A percentile compares a stretch with the other conserved stretches of the same genome.
Conservation (phyloP, 305 asterid species). For the Withania somnifera region DNA sequence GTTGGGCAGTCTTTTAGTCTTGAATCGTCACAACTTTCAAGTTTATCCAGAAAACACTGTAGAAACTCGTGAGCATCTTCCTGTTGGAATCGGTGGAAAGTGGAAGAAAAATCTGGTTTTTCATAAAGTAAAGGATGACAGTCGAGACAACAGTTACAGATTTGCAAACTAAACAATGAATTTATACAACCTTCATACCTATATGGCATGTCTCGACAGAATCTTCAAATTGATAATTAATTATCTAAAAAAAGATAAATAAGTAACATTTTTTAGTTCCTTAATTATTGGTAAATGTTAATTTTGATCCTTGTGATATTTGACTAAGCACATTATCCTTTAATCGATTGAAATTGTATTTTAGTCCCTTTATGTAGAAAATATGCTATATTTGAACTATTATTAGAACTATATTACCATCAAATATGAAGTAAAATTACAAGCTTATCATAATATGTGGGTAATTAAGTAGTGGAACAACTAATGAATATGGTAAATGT, state of each 20-base stretch:
- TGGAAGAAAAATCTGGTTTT: constrained; percentile 64
- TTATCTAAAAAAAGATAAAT: not conserved
- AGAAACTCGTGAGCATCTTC: constrained; percentile 97
- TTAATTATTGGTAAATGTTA: not conserved
- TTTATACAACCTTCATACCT: not conserved
- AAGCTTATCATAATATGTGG: not conserved
- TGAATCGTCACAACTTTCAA: constrained; percentile 33
- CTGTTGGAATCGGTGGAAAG: constrained; percentile 60
- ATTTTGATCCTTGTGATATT: not conserved
- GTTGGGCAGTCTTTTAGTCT: constrained; percentile 6
- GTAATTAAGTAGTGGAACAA: not conserved
- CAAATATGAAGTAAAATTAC: not conserved
- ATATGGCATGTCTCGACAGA: not conserved
- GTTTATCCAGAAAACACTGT: constrained; percentile 78
- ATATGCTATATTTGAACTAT: not conserved
- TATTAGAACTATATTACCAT: not conserved
- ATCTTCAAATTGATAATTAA: not conserved
- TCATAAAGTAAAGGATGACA: constrained; percentile 35
- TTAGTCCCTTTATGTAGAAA: not conserved
- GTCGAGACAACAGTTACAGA: not conserved
- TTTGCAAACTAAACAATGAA: not conserved
- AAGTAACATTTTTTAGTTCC: not conserved
- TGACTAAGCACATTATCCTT: not conserved
- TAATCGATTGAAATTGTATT: not conserved
- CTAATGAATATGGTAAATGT: not conserved